These are phyloP conservation scores for Penicillium daleae DNA, from an alignment of 495 filamentous ascomycete genomes.

Conservation along the genomic window DNA sequence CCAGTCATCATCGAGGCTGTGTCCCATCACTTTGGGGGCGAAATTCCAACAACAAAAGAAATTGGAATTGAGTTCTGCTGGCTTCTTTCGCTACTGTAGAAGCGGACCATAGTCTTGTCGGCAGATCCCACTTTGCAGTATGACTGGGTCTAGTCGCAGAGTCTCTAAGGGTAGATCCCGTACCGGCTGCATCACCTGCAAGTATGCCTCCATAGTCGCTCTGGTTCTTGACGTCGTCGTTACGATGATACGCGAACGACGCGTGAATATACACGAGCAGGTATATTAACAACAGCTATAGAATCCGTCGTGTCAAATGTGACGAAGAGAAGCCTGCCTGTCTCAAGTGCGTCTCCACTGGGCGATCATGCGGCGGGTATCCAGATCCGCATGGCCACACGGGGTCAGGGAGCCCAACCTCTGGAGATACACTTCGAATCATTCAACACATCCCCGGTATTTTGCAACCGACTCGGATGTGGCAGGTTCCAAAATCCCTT, in stretches of 20 bases:
- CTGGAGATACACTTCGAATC: constrained; percentile 13
- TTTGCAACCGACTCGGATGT: constrained; percentile 17
- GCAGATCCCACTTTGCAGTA: background rate
- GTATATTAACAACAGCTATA: constrained; percentile 23
- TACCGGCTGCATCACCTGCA: constrained; percentile 59
- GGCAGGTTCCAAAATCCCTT: constrained; percentile 15
- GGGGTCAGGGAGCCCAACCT: background rate
- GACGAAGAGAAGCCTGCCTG: constrained; percentile 63
- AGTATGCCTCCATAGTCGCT: constrained; percentile 32
- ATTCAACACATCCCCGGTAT: constrained; percentile 25
- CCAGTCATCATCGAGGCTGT: background rate
- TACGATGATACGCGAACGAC: background rate
- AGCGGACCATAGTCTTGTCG: background rate
- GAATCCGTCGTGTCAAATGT: constrained; percentile 66
- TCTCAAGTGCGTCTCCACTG: constrained; percentile 53
- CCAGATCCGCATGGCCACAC: background rate
- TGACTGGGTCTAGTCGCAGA: constrained; percentile 6
- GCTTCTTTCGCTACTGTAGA: background rate
- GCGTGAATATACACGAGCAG: background rate
- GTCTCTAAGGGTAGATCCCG: constrained; percentile 28
- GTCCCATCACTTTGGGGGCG: constrained; percentile 2
- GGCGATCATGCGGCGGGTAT: constrained; percentile 46
- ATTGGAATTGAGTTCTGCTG: background rate
- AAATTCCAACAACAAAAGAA: constrained; percentile 2
- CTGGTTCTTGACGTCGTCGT: background rate